Percentiles rank a stretch among this genome's conserved stretches.
Evolutionary conservation across 2,329 filamentous ascomycete species (phyloP).

Genomic region (Cryphonectria japonica): DNA sequence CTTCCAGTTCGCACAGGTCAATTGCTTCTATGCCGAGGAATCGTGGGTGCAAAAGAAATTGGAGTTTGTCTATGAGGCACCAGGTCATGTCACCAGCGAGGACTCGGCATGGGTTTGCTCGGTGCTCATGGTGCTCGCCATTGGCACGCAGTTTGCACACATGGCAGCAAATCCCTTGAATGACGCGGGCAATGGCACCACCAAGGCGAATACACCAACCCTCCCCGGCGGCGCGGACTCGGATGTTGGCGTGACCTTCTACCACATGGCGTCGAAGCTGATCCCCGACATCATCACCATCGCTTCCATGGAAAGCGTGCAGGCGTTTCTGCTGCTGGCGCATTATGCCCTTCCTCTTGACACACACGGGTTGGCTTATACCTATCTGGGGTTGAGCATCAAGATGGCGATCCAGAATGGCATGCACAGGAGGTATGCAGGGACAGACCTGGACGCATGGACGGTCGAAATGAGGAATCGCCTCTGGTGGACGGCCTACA

Average conservation of each 20-base stretch:
- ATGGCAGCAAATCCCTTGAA: slow-evolving; percentile 41
- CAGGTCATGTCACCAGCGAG: slow-evolving; percentile 42
- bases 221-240: slow-evolving; percentile 43
- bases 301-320: slow-evolving; percentile 60
- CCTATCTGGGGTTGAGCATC: slow-evolving; percentile 58
- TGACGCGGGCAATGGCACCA: slow-evolving; percentile 49
- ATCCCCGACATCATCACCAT: slow-evolving; percentile 61
- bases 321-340: slow-evolving; percentile 60
- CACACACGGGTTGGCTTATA: slow-evolving; percentile 59
- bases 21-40: slow-evolving; percentile 53
- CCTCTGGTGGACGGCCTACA: slow-evolving; percentile 62
- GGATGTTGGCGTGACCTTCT: slow-evolving; percentile 58
- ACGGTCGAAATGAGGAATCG: slow-evolving; percentile 58
- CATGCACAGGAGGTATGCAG: slow-evolving; percentile 58
- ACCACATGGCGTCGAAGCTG: slow-evolving; percentile 58
- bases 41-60: slow-evolving; percentile 48
- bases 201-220: slow-evolving; percentile 49
- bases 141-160: slow-evolving; percentile 56
- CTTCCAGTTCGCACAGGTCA: slow-evolving; percentile 52
- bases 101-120: slow-evolving; percentile 50
- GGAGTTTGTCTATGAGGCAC: slow-evolving; percentile 46
- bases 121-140: slow-evolving; percentile 52
- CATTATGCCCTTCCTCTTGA: slow-evolving; percentile 60
- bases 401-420: slow-evolving; percentile 64
- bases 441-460: slow-evolving; percentile 49